phyloP scores from a whole-genome alignment of 148 eudicot genomes.

The Amaranthus hypochondriacus region DNA sequence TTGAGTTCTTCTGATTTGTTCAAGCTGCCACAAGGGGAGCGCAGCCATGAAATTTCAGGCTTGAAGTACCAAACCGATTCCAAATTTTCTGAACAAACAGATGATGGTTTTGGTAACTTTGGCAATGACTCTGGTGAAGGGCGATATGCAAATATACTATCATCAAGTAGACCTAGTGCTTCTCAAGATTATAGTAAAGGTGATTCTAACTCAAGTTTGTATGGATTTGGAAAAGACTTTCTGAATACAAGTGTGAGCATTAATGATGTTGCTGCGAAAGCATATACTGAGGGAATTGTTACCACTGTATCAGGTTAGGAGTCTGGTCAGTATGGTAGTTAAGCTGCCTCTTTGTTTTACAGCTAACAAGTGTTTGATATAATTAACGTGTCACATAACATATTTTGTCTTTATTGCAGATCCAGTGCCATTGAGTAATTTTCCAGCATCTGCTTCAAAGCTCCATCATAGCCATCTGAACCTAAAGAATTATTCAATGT shows the following conservation, averaged over 20 bases:
- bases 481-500: slow-evolving; percentile 23
- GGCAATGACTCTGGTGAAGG: slow-evolving; percentile 26
- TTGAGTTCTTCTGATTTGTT: slow-evolving; percentile 27
- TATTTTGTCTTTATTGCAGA: slow-evolving; percentile 29
- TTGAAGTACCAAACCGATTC: slow-evolving; percentile 20
- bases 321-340: slow-evolving; percentile 32
- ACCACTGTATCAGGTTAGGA: slow-evolving; percentile 26
- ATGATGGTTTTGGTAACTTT: slow-evolving; percentile 23
- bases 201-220: slow-evolving; percentile 28
- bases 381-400: neutral
- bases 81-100: slow-evolving; percentile 18
- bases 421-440: slow-evolving; percentile 24
- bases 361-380: neutral
- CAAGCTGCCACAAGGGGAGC: slow-evolving; percentile 26
- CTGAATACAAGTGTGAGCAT: slow-evolving; percentile 23
- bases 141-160: slow-evolving; percentile 29
- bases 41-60: slow-evolving; percentile 21
- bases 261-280: slow-evolving; percentile 25
- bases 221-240: slow-evolving; percentile 31
- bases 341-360: neutral
- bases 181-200: slow-evolving; percentile 21
- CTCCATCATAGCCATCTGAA: slow-evolving; percentile 24
- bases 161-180: slow-evolving; percentile 19
- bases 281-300: slow-evolving; percentile 28
- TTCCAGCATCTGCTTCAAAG: slow-evolving; percentile 25